Evolutionary conservation across 331 rosid species (phyloP), one percentile per base, ranked within the genome.

Genomic region (Rosa hybrid): DNA sequence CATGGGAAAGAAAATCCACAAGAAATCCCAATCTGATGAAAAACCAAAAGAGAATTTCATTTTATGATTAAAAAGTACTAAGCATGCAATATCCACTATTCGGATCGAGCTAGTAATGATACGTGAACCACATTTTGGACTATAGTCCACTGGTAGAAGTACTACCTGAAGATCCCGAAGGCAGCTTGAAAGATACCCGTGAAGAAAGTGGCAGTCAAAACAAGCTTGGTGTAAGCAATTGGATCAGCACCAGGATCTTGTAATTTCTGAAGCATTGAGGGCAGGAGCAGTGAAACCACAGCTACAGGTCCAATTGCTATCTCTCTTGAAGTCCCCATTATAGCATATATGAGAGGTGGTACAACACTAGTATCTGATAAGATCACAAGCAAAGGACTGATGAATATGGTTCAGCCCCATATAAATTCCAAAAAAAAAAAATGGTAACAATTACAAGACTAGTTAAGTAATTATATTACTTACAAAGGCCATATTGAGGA

Each of bases 401-500:
- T 9, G 39, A n/a, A 21, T 20, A 57, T 10, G 30, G 30, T 62
- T 62, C 17, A 9, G 2, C 18, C 41, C 42, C 69, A 63, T 21
- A 59, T 59, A 7, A 57, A 60, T 23, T 23, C 38, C 1, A 5
- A 51, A 51, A 51, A 59, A 12, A 12, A 60, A 27, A 27, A 0
- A 21, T 16, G 21, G 23, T 67, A 67, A 67, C 23, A 16, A 67
- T 39, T 67, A 17, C 18, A 67, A 7, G 12, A 34, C 71, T 5
- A 34, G 10, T 12, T 23, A 27, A 74, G 42, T 68, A 63, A 38
- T 3, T 13, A 62, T 41, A 41, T 60, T 20, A 78, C 97, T 94
- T 92, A 94, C 98, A 94, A 14, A 94, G 98, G 17, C 97, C 97
- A 81, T 89, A 94, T 77, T 90, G 89, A 68, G 97, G 98, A 63